These are phyloP conservation scores for Arthrobotrys musiformis DNA, from an alignment of 2,329 filamentous ascomycete species.

Conservation along the genomic window DNA sequence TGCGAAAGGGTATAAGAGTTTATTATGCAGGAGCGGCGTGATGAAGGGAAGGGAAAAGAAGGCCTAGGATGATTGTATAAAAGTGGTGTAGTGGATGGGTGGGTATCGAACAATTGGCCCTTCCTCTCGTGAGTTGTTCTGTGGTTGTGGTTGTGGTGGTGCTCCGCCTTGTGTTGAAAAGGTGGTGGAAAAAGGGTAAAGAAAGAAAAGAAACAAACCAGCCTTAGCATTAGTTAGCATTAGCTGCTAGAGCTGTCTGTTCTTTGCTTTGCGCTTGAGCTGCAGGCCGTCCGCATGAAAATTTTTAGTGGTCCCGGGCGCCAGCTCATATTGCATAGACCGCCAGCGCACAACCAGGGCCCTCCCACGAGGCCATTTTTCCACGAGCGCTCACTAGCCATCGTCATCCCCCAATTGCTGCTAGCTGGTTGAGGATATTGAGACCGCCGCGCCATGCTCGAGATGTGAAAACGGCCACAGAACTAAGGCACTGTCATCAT, in stretches of 20 bases:
- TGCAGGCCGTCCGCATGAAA: conserved; percentile 4
- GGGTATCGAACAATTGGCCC: not conserved
- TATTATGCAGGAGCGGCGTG: conserved; percentile 36
- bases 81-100: not conserved
- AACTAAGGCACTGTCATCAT: conserved; percentile 47
- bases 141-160: too few species aligned
- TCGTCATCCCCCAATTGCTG: conserved; percentile 21
- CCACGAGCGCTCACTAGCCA: conserved; percentile 2
- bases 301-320: conserved; percentile 9
- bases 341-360: conserved; percentile 32
- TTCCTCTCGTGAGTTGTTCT: conserved; percentile 37
- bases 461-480: conserved; percentile 33
- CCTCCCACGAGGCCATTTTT: conserved; percentile 3
- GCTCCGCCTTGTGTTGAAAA: conserved; percentile 44
- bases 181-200: conserved; percentile 2
- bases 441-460: conserved; percentile 41
- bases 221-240: too few species aligned
- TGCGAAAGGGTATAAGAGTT: conserved; percentile 8
- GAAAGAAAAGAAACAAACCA: not conserved
- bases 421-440: conserved; percentile 23
- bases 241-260: not conserved
- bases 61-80: not conserved
- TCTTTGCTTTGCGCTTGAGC: not conserved
- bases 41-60: not conserved
- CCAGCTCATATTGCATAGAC: conserved; percentile 39